These are phyloP conservation scores for Chaetoceros muelleri DNA, from an alignment of 108 stramenopile genomes.

Conservation along the genomic window DNA sequence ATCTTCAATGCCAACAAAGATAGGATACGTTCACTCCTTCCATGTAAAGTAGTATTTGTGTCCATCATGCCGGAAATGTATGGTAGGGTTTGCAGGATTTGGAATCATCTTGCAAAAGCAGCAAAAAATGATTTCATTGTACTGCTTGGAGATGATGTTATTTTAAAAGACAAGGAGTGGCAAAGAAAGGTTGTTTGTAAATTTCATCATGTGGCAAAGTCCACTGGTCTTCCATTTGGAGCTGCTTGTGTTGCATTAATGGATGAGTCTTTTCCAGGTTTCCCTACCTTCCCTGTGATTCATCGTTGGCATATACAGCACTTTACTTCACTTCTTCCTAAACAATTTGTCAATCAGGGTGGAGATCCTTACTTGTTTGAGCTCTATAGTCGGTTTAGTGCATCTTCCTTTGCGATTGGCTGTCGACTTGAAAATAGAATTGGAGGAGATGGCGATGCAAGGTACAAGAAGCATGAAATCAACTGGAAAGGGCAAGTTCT, in stretches of 20 bases:
- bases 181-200: constrained; percentile 8
- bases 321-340: constrained; percentile 30
- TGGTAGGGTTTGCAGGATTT: constrained; percentile 24
- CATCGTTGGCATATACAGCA: constrained; percentile 26
- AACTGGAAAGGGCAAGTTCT: constrained; percentile 30
- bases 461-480: constrained; percentile 22
- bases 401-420: constrained; percentile 17
- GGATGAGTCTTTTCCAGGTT: constrained; percentile 39
- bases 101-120: constrained; percentile 18
- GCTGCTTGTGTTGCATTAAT: constrained; percentile 35
- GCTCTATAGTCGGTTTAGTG: constrained; percentile 26
- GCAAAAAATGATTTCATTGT: constrained; percentile 18
- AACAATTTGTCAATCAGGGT: constrained; percentile 38
- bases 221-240: constrained; percentile 35
- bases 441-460: constrained; percentile 22
- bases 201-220: constrained; percentile 23
- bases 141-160: constrained; percentile 43
- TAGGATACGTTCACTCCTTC: constrained; percentile 6
- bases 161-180: constrained; percentile 1
- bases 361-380: constrained; percentile 35
- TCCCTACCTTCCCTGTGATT: constrained; percentile 44
- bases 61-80: constrained; percentile 18
- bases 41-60: constrained; percentile 19
- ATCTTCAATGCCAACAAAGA: constrained; percentile 13
- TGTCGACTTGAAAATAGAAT: constrained; percentile 16